A percentile compares a stretch with the other conserved stretches of the same genome.
Evolutionary conservation across 208 protist species (phyloP).

Genomic region (Herpetomonas samuelpessoai): DNA sequence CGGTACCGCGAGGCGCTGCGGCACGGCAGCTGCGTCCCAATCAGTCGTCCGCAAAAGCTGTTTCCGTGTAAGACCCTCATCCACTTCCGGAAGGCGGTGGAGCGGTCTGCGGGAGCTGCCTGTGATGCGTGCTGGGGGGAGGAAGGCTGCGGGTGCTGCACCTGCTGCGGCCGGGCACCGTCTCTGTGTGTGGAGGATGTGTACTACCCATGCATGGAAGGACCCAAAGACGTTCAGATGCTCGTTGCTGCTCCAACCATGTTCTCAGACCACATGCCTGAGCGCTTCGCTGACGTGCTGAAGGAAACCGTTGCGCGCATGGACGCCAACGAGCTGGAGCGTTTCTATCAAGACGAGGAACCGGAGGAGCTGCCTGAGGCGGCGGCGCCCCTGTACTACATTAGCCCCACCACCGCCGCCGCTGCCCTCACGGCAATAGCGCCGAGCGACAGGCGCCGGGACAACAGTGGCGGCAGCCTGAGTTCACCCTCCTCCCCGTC

Average conservation of each 20-base stretch:
- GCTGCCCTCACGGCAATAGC: not conserved
- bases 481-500: too few species aligned
- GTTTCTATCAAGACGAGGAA: constrained; percentile 53
- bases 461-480: too few species aligned
- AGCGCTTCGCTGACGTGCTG: constrained; percentile 62
- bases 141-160: constrained; percentile 19
- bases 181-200: constrained; percentile 31
- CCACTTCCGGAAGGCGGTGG: constrained; percentile 67
- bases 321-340: constrained; percentile 62
- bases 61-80: constrained; percentile 66
- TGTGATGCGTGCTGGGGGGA: constrained; percentile 14
- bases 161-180: not conserved
- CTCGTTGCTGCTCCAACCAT: constrained; percentile 67
- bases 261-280: constrained; percentile 87
- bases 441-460: too few species aligned
- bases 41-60: constrained; percentile 23
- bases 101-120: constrained; percentile 3
- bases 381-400: constrained; percentile 2
- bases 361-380: constrained; percentile 2
- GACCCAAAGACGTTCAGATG: constrained; percentile 61
- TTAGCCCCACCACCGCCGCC: not conserved
- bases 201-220: constrained; percentile 56
- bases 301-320: constrained; percentile 30
- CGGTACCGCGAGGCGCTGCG: constrained; percentile 40
- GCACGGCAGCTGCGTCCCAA: constrained; percentile 13